Conservation (phyloP, 306 rosid species). For the Calophaca sinica region DNA sequence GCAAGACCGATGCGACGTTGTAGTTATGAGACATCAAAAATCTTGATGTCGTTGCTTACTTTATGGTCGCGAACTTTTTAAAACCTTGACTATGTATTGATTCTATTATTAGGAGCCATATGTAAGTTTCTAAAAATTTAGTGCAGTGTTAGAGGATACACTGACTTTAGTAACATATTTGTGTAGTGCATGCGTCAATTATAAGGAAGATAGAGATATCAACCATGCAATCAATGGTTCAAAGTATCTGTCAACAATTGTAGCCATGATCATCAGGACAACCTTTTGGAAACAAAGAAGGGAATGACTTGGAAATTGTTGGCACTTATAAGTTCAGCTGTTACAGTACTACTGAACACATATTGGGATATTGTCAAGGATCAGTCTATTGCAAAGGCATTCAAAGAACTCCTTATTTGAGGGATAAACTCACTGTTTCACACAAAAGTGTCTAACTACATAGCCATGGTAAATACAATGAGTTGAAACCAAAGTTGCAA, state of each 20-base stretch:
- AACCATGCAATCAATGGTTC: slow-evolving; percentile 55
- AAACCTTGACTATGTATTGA: too few species aligned
- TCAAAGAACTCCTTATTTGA: slow-evolving; percentile 65
- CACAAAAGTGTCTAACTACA: slow-evolving; percentile 62
- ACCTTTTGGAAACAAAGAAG: slow-evolving; percentile 58
- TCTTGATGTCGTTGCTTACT: too few species aligned
- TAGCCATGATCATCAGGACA: slow-evolving; percentile 65
- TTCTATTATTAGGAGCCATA: too few species aligned
- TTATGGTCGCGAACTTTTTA: too few species aligned
- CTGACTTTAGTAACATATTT: slow-evolving; percentile 30
- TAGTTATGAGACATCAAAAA: too few species aligned
- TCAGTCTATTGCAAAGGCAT: slow-evolving; percentile 63
- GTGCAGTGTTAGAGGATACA: slow-evolving; percentile 22
- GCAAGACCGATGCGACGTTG: too few species aligned
- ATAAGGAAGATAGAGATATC: slow-evolving; percentile 52
- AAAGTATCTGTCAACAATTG: slow-evolving; percentile 63
- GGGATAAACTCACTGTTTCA: slow-evolving; percentile 65
- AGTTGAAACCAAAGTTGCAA: background rate
- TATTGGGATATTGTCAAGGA: slow-evolving; percentile 69
- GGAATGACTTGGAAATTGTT: slow-evolving; percentile 58
- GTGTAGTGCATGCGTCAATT: slow-evolving; percentile 58
- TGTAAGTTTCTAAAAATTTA: too few species aligned
- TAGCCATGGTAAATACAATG: slow-evolving; percentile 64
- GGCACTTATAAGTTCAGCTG: slow-evolving; percentile 66
- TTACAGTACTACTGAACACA: slow-evolving; percentile 53